Evolutionary conservation across 139 green algal genomes (phyloP), one percentile per base, ranked within the genome.

Genomic region (Micromonas pusilla): DNA sequence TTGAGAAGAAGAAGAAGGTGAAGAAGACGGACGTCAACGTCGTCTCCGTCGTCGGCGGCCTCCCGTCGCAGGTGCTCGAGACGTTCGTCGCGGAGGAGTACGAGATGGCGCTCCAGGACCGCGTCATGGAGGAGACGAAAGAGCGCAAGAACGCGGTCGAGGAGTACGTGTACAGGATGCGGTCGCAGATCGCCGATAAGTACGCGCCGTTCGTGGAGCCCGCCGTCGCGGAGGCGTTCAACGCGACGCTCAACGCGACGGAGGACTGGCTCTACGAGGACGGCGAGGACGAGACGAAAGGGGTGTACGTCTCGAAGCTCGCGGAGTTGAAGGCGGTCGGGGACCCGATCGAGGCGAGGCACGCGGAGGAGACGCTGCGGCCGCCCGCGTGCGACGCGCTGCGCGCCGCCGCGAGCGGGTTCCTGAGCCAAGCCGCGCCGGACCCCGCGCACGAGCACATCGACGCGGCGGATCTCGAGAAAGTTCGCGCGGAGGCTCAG

Each of bases 231-330:
- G 81, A 87, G 70, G 63, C 78, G 26, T 84, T 97, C 45, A 76
- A 72, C 33, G 63, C 80, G 21, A 73, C 84, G 81, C 91, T 98
- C 54, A 81, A 88, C 28, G 80, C 73, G 38, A 89, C 78, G 70
- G 92, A 99, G 89, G 92, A 98, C 83, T 99, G 95, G 95, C 86
- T 99, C 82, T 99, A 99, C 68, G 95, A 98, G 3, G 95, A 99
- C 66, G 95, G 95, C 9, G 95, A 99, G 87, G 92, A 98, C 81
- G 86, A 91, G 83, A 90, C 76, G 53, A 97, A 97, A 85, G 89
- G 84, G 20, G 91, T 96, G 57, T 98, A 98, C 81, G 74, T 90
- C 30, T 83, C 82, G 23, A 97, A 97, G 86, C 90, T 98, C 71
- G 85, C 87, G 6, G 93, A 96, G 84, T 84, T 98, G 36, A 86